These are phyloP conservation scores for Heritiera fomes DNA, from an alignment of 345 rosid genomes.

Conservation along the genomic window DNA sequence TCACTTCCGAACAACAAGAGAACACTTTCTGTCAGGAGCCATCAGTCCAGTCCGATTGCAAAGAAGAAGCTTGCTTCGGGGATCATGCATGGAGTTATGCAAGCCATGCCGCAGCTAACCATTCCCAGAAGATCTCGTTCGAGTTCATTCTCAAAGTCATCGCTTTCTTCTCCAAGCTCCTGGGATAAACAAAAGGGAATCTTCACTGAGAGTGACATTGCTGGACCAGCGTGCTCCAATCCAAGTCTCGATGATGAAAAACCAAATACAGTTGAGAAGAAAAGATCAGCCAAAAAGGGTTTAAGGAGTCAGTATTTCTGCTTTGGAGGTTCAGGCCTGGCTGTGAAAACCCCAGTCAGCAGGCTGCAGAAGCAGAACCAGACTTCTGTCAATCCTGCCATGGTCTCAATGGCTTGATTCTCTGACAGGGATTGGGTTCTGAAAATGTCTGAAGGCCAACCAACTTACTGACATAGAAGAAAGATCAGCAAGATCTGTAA, in stretches of 20 bases:
- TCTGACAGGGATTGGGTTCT: slow-evolving; percentile 14
- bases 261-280: slow-evolving; percentile 39
- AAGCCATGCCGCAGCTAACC: slow-evolving; percentile 46
- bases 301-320: slow-evolving; percentile 69
- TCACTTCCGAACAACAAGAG: slow-evolving; percentile 61
- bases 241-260: slow-evolving; percentile 33
- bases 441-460: not conserved
- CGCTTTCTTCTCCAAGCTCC: slow-evolving; percentile 54
- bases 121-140: slow-evolving; percentile 61
- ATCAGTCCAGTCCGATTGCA: slow-evolving; percentile 72
- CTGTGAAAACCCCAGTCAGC: slow-evolving; percentile 47
- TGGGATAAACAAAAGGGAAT: slow-evolving; percentile 67
- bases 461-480: slow-evolving; percentile 28
- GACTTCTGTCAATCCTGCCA: slow-evolving; percentile 39
- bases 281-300: slow-evolving; percentile 41
- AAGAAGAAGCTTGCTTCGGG: slow-evolving; percentile 74
- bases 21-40: slow-evolving; percentile 73
- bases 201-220: slow-evolving; percentile 42
- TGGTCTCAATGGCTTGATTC: slow-evolving; percentile 47
- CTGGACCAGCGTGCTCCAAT: slow-evolving; percentile 51
- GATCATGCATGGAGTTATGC: slow-evolving; percentile 52
- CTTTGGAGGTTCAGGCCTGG: slow-evolving; percentile 55
- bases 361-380: slow-evolving; percentile 39
- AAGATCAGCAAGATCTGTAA: slow-evolving; percentile 13
- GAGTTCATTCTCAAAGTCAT: slow-evolving; percentile 74